These are phyloP conservation scores for Mikania micrantha DNA, from an alignment of 129 eudicot species.

Conservation along the genomic window DNA sequence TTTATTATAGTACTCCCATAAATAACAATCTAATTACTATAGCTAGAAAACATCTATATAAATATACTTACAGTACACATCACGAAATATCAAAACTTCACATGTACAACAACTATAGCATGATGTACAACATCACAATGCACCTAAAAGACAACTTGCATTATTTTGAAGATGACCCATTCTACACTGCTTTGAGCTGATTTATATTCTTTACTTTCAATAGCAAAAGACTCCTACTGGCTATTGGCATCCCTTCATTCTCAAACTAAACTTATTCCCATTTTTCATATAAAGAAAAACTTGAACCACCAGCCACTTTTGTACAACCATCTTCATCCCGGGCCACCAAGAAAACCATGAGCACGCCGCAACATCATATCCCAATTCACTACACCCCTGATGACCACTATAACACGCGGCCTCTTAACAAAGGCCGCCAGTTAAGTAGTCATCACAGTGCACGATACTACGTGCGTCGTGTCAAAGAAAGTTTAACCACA, in stretches of 20 bases:
- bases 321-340: too few relatives aligned
- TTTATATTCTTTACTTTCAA: conserved; percentile 44
- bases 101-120: conserved; percentile 14
- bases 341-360: conserved; percentile 14
- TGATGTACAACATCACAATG: neutral
- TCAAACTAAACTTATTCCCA: conserved; percentile 27
- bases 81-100: conserved; percentile 15
- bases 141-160: conserved; percentile 3
- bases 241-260: conserved; percentile 21
- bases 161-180: conserved; percentile 16
- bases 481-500: conserved; percentile 71
- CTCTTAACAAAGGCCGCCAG: conserved; percentile 24
- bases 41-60: neutral
- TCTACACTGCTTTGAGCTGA: conserved; percentile 18
- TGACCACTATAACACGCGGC: conserved; percentile 29
- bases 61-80: conserved; percentile 3
- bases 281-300: conserved; percentile 23
- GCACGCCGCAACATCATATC: conserved; percentile 27
- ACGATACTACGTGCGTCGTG: conserved; percentile 66
- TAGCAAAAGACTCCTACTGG: conserved; percentile 29
- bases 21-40: neutral
- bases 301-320: conserved; percentile 18
- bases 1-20: neutral
- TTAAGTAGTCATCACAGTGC: conserved; percentile 60
- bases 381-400: conserved; percentile 33